phyloP scores from a whole-genome alignment of 169 alveolate genomes.

The Plasmodium knowlesi region DNA sequence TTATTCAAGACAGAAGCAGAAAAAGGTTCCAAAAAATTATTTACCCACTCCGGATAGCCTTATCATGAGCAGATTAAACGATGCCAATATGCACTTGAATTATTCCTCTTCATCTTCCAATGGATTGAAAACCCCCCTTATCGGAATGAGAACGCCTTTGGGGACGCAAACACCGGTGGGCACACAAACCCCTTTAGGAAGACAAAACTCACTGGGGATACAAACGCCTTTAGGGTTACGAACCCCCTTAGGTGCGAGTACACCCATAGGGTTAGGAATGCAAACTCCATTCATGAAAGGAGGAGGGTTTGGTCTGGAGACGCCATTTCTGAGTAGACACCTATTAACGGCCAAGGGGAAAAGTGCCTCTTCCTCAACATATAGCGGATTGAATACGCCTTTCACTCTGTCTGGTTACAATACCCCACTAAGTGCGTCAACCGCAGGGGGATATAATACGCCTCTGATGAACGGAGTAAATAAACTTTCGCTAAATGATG shows the following conservation, averaged over 20 bases:
- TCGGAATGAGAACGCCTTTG: conserved; percentile 89
- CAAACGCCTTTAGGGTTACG: conserved; percentile 89
- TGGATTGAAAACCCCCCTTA: conserved; percentile 83
- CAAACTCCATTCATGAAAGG: conserved; percentile 81
- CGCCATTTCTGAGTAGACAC: conserved; percentile 24
- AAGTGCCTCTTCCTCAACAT: neutral
- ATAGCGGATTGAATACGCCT: conserved; percentile 33
- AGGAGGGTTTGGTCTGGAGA: conserved; percentile 32
- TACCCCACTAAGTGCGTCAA: conserved; percentile 81
- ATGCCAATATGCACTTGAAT: conserved; percentile 80
- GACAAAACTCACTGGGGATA: conserved; percentile 83
- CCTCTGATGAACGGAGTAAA: conserved; percentile 22
- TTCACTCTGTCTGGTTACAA: conserved; percentile 52
- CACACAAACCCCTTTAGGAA: conserved; percentile 83
- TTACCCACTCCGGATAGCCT: conserved; percentile 94
- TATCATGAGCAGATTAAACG: conserved; percentile 82
- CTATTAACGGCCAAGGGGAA: neutral
- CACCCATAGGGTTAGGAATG: conserved; percentile 88
- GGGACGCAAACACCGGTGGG: conserved; percentile 88
- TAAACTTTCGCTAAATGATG: conserved; percentile 83
- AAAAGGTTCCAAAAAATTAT: conserved; percentile 89
- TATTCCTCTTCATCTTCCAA: conserved; percentile 76
- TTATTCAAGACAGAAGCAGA: conserved; percentile 87
- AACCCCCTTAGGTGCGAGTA: conserved; percentile 85
- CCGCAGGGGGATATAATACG: conserved; percentile 82